These are phyloP conservation scores for Tarenaya hassleriana DNA, from an alignment of 345 rosid species.

Conservation along the genomic window DNA sequence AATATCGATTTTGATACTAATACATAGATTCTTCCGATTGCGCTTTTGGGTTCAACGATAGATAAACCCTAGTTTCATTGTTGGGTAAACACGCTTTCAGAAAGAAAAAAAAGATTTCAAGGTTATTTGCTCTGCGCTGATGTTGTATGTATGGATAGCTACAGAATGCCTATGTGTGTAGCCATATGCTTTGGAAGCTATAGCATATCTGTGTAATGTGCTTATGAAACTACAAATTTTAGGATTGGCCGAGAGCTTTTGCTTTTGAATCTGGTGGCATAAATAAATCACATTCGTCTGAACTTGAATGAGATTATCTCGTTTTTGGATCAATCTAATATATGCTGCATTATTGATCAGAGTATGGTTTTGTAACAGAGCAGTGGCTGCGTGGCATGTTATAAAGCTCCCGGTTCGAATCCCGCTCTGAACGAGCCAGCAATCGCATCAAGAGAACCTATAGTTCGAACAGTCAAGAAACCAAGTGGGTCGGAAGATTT, in stretches of 20 bases:
- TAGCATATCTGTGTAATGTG: slow-evolving; percentile 3
- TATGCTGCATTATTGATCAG: slow-evolving; percentile 26
- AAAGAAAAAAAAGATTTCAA: background rate
- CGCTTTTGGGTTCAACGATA: background rate
- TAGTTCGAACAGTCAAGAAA: slow-evolving; percentile 29
- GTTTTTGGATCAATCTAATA: no score
- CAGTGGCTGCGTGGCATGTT: slow-evolving; percentile 88
- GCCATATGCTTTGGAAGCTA: no score
- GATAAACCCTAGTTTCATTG: slow-evolving; percentile 20
- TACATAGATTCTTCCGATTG: slow-evolving; percentile 16
- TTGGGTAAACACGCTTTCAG: background rate
- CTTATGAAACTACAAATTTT: no score
- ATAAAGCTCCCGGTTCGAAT: slow-evolving; percentile 32
- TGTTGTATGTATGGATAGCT: no score
- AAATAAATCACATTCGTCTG: no score
- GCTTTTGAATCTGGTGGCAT: slow-evolving; percentile 3
- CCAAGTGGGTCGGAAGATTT: slow-evolving; percentile 48
- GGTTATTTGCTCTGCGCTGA: no score
- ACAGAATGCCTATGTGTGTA: background rate
- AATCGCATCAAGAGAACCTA: slow-evolving; percentile 22
- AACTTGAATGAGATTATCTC: no score
- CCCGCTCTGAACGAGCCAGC: slow-evolving; percentile 28
- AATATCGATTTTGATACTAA: slow-evolving; percentile 20
- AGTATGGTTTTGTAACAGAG: slow-evolving; percentile 62
- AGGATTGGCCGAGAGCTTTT: background rate